These are phyloP conservation scores for Fusarium mundagurra DNA, from an alignment of 2,329 filamentous ascomycete species.

Conservation along the genomic window DNA sequence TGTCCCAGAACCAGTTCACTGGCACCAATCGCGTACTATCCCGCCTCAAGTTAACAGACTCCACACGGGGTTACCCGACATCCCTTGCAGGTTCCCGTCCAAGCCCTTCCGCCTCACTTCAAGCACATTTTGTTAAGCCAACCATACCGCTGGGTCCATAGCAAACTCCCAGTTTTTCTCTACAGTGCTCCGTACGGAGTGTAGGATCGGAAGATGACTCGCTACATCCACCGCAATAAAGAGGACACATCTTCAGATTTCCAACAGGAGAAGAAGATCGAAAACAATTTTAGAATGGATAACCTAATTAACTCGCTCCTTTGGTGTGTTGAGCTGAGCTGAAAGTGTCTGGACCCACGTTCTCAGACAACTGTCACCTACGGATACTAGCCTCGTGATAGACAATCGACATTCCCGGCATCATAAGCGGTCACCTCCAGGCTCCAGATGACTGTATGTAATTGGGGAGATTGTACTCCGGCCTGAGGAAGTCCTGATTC, in stretches of 20 bases:
- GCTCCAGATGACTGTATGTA: conserved; percentile 8
- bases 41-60: conserved; percentile 39
- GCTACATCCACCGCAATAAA: not conserved
- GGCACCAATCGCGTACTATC: conserved; percentile 45
- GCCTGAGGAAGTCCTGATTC: conserved; percentile 28
- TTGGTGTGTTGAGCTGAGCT: conserved; percentile 15
- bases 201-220: not conserved
- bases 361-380: conserved; percentile 23
- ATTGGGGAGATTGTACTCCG: conserved; percentile 35
- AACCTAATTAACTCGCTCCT: not conserved
- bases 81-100: conserved; percentile 36
- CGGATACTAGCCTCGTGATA: conserved; percentile 14
- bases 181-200: not conserved
- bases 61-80: conserved; percentile 44
- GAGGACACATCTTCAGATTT: not conserved
- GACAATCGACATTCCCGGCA: conserved; percentile 26
- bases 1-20: conserved; percentile 42
- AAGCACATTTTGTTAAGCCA: conserved; percentile 25
- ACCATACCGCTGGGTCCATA: conserved; percentile 32
- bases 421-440: conserved; percentile 15
- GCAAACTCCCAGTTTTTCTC: not conserved
- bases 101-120: conserved; percentile 42
- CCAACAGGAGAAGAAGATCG: not conserved
- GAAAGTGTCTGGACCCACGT: conserved; percentile 25
- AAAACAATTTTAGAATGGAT: not conserved